Base-by-base conservation (phyloP, 1,284 basidiomycete species). In the Athelia sp. region DNA sequence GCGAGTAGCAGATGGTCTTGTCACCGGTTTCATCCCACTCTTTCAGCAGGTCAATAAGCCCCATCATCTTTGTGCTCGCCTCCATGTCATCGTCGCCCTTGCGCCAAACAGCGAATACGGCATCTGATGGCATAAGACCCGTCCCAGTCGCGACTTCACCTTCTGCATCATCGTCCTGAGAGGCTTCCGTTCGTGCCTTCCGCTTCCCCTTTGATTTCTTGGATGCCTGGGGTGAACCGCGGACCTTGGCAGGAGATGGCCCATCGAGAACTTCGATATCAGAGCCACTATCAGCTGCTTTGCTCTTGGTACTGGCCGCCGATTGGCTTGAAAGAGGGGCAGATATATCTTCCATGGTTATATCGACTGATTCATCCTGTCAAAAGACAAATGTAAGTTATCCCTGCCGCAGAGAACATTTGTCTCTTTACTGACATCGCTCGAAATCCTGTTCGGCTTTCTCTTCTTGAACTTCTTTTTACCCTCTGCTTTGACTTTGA, bases 1-100 rank as follows among this genome's bases (percentile, higher is more conserved):
- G 84, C 8, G 82, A 85, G 62, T 82, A 87, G 34, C 75, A 72
- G 36, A 86, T 86, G 2, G 77, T 79, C 70, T 86, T 86, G 61
- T 87, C 84, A 0, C 81, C 82, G 2, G 69, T 71, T 4, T 57
- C 55, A n/a, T 82, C 79, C 77, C 80, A 84, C 56, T 81, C 70
- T 58, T 76, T 74, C 52, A 87, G 65, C 48, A 73, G 67, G 2
- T 69, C 57, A 26, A 84, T 57, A 57, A 86, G 64, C 24, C 72
- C 70, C n/a, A 76, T 34, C 83, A 87, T 86, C 71, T 86, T 87
- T 9, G 81, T 71, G 60, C 82, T 84, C 13, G 82, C 74, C 61
- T 84, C 81, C 51, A 84, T 60, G 56, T 81, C 74, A 52, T 76
- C 72, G 54, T 81, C 81, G 24, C 75, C 78, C 48, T 72, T 71